These are phyloP conservation scores for Sclerotinia trifoliorum DNA, from an alignment of 2,329 filamentous ascomycete genomes.

Conservation along the genomic window DNA sequence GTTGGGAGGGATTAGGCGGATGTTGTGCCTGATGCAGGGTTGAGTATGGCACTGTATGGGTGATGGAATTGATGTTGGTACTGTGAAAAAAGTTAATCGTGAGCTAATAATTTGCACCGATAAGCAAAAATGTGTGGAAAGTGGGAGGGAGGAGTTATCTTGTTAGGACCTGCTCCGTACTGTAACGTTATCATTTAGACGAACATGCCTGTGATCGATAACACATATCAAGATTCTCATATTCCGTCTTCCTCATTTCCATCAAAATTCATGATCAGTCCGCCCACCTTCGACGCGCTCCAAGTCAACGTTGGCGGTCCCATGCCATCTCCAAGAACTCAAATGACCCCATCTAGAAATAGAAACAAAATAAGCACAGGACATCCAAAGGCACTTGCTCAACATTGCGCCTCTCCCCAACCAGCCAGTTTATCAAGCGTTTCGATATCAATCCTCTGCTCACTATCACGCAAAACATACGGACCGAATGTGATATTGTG, in stretches of 20 bases:
- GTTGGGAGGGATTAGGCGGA: neutral
- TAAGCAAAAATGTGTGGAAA: neutral
- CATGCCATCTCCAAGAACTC: neutral
- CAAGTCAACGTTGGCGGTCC: neutral
- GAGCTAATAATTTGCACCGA: neutral
- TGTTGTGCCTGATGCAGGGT: conserved; percentile 8
- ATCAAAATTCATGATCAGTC: neutral
- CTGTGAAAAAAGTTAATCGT: neutral
- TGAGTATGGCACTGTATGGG: neutral
- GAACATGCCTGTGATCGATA: too few relatives aligned
- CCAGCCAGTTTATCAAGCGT: neutral
- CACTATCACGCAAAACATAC: neutral
- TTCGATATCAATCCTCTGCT: neutral
- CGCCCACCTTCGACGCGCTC: neutral
- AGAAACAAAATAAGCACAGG: neutral
- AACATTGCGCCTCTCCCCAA: conserved; percentile 1
- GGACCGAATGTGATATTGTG: neutral
- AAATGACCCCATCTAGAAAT: neutral
- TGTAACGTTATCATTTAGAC: neutral
- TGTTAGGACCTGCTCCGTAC: too few relatives aligned
- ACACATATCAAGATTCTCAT: neutral
- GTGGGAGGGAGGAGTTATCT: neutral
- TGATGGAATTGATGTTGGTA: neutral
- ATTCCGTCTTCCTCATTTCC: neutral
- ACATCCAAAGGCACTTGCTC: neutral